A percentile compares a stretch with the other conserved stretches of the same genome.
phyloP scores from a whole-genome alignment of 148 eudicot species.

The Chenopodium formosanum region DNA sequence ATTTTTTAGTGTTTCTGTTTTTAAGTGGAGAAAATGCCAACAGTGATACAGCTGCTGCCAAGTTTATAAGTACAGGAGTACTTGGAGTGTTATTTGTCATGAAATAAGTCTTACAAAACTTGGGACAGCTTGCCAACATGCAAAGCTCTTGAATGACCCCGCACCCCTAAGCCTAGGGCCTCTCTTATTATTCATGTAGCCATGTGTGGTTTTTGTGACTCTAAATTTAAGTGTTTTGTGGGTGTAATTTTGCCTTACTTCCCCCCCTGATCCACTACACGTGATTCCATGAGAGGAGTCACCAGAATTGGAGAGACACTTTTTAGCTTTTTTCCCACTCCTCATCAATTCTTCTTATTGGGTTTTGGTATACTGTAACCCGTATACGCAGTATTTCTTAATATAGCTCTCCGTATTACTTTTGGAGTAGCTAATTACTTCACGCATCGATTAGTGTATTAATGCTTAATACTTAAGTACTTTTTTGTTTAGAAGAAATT shows the following conservation, averaged over 20 bases:
- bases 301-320: conserved; percentile 10
- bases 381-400: no score
- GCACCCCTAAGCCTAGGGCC: conserved; percentile 21
- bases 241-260: conserved; percentile 12
- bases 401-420: no score
- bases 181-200: conserved; percentile 14
- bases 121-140: conserved; percentile 35
- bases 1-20: neutral
- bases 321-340: neutral
- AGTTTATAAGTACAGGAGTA: conserved; percentile 12
- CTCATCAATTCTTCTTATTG: neutral
- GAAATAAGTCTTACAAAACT: conserved; percentile 2
- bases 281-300: conserved; percentile 30
- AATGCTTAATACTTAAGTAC: neutral
- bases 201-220: neutral
- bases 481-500: no score
- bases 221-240: neutral
- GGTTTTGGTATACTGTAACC: neutral
- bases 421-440: no score
- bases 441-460: no score
- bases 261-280: conserved; percentile 24
- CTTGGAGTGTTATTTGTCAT: conserved; percentile 5
- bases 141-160: conserved; percentile 26
- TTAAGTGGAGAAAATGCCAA: neutral
- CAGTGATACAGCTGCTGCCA: neutral